Percentiles rank a stretch among this genome's conserved stretches.
Conservation (phyloP, 352 stramenopile species). For the Phytophthora ohioensis region DNA sequence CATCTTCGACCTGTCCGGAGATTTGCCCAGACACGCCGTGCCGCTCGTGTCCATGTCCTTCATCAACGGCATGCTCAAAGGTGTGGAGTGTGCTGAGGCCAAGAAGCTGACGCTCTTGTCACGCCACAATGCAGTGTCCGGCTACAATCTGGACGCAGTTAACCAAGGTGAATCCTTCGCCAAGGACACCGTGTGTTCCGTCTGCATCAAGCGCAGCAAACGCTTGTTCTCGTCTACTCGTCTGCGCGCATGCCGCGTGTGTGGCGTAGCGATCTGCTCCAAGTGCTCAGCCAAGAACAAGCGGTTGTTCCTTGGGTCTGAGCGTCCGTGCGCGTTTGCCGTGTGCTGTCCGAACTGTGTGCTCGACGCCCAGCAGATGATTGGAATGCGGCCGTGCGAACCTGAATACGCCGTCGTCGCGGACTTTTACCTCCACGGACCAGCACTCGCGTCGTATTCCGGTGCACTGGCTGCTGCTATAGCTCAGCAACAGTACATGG, state of each 20-base stretch:
- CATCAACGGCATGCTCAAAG: conserved; percentile 44
- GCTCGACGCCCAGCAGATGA: conserved; percentile 44
- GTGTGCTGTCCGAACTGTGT: conserved; percentile 49
- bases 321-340: conserved; percentile 23
- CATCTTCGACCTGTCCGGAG: conserved; percentile 50
- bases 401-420: conserved; percentile 29
- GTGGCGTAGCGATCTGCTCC: conserved; percentile 36
- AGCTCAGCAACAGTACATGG: conserved; percentile 14
- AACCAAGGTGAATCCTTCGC: conserved; percentile 21
- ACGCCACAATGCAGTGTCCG: conserved; percentile 31
- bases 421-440: conserved; percentile 36
- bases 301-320: conserved; percentile 30
- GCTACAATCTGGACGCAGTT: conserved; percentile 33
- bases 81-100: conserved; percentile 54
- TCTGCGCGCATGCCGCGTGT: conserved; percentile 34
- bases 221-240: conserved; percentile 29
- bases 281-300: conserved; percentile 45
- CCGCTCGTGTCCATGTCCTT: conserved; percentile 49
- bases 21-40: conserved; percentile 40
- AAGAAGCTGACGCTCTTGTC: conserved; percentile 67
- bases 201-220: conserved; percentile 42
- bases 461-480: conserved; percentile 19
- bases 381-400: conserved; percentile 25
- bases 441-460: conserved; percentile 29
- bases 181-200: conserved; percentile 35